Evolutionary conservation across 192 early-diverging fungal species (phyloP).

Genomic region (Umbelopsis sp.): DNA sequence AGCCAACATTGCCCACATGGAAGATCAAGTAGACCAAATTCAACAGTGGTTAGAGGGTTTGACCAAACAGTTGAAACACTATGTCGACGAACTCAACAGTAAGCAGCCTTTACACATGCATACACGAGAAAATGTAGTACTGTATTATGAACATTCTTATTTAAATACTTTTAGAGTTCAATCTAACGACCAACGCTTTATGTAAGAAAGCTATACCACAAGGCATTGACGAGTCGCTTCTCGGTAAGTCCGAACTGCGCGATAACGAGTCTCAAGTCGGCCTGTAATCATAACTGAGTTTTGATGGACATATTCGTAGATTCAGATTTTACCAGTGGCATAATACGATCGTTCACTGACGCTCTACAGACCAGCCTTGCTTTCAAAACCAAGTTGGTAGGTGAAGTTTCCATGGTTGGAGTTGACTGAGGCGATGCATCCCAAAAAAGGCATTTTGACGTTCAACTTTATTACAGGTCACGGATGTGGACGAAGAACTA

Average conservation of each 20-base stretch:
- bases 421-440: not conserved
- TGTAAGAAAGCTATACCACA: conserved; percentile 23
- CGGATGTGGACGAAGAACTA: conserved; percentile 60
- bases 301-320: no score
- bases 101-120: conserved; percentile 18
- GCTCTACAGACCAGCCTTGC: conserved; percentile 50
- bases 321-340: conserved; percentile 44
- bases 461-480: conserved; percentile 35
- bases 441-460: conserved; percentile 3
- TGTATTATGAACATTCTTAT: not conserved
- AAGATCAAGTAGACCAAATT: conserved; percentile 59
- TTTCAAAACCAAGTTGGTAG: conserved; percentile 50
- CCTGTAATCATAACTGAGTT: not conserved
- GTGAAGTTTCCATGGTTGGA: not conserved
- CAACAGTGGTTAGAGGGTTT: conserved; percentile 54
- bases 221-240: conserved; percentile 25
- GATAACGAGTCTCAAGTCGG: not conserved
- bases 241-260: conserved; percentile 27
- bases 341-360: conserved; percentile 43
- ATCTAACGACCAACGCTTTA: conserved; percentile 30
- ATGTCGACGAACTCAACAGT: conserved; percentile 44
- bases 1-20: conserved; percentile 52
- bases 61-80: conserved; percentile 35
- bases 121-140: not conserved
- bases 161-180: conserved; percentile 41